phyloP scores from a whole-genome alignment of 129 eudicot genomes.

The Flaveria brownii region DNA sequence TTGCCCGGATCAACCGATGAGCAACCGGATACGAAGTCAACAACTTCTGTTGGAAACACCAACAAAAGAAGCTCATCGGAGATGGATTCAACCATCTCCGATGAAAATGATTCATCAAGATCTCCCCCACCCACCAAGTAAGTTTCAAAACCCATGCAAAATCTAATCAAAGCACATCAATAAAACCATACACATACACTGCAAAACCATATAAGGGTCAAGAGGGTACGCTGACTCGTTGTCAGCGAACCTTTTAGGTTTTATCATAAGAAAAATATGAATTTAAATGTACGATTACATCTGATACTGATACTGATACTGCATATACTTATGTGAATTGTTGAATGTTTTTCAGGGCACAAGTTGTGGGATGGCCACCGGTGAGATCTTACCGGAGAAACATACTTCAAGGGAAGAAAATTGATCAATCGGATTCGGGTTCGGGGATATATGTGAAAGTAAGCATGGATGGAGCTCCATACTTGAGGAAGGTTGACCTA shows the following conservation, averaged over 20 bases:
- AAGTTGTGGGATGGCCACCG: constrained; percentile 96
- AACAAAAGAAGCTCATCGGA: constrained; percentile 66
- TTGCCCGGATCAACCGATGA: constrained; percentile 60
- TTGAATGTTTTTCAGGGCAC: constrained; percentile 53
- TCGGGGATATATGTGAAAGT: constrained; percentile 67
- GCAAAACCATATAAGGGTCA: background rate
- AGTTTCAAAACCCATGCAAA: constrained; percentile 36
- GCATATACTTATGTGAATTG: constrained; percentile 16
- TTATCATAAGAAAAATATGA: too few species aligned
- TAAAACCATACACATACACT: too few species aligned
- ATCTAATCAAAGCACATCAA: background rate
- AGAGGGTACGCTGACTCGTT: too few species aligned
- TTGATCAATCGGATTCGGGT: constrained; percentile 36
- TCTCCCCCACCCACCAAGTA: constrained; percentile 65
- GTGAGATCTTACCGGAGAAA: constrained; percentile 75
- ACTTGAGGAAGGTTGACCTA: constrained; percentile 76
- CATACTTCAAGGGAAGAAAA: constrained; percentile 44
- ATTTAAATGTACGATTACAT: too few species aligned
- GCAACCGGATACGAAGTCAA: constrained; percentile 31
- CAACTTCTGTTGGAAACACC: constrained; percentile 18
- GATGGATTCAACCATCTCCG: constrained; percentile 39
- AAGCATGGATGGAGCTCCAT: constrained; percentile 96
- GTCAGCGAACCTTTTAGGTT: too few species aligned
- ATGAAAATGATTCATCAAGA: constrained; percentile 37
- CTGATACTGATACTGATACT: background rate